Evolutionary conservation across 2,329 filamentous ascomycete genomes (phyloP), one percentile per base, ranked within the genome.

Genomic region (Xenoacremonium recifei): DNA sequence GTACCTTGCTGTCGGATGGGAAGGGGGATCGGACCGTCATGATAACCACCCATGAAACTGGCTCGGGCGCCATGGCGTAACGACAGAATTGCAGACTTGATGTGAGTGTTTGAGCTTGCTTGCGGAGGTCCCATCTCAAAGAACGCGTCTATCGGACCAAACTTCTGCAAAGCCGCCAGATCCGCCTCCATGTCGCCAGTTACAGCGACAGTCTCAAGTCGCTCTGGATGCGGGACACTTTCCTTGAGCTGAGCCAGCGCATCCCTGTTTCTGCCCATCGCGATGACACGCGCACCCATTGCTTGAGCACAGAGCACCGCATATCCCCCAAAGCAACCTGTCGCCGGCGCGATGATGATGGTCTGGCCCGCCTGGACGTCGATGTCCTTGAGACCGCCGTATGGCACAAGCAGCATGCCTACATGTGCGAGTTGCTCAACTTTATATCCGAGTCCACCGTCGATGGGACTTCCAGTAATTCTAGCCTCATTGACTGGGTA

Each of bases 241-340:
- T 52, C 15, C 39, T 48, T 59, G 19, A 76, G 49, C 36, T 52
- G 45, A 3, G 37, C 58, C 5, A 75, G 53, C 12, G 56, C 56
- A 4, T 54, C 47, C 34, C 58, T 53, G 43, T 70, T 74, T 12
- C 74, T 61, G 2, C 75, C 73, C 43, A 75, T 63, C 3, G 76
- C 76, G 35, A 80, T 67, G 13, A 80, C 75, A 9, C 60, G 66
- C 4, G 73, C 74, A 0, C 76, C 77, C 59, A 78, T 69, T 1
- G 75, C 70, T 1, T 73, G 42, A 0, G 75, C 76, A 3, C 73
- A 56, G 4, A 66, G 51, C 2, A 78, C 72, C 1, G 65, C 72
- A 2, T 69, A 67, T 3, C 74, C 68, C 1, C 75, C 69, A 51
- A 71, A 79, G 0, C 54, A 51, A 0, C 76, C 76, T 0, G 74